Conservation (phyloP, 805 yeast species). For the Schizosaccharomyces pombe region ASM294v3 CU329670.1:4491001-4491500, state of each 20-base stretch:
- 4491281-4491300: not conserved
- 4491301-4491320: not conserved
- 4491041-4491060: too few relatives aligned
- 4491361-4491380: not conserved
- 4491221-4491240: not conserved
- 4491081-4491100: too few relatives aligned
- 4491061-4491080: too few relatives aligned
- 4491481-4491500: not conserved
- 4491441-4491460: not conserved
- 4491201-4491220: too few relatives aligned
- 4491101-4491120: too few relatives aligned
- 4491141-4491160: too few relatives aligned
- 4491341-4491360: not conserved
- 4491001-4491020: not conserved
- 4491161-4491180: too few relatives aligned
- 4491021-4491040: too few relatives aligned
- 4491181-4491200: too few relatives aligned
- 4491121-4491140: too few relatives aligned
- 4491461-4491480: not conserved
- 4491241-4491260: not conserved
- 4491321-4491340: not conserved
- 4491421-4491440: not conserved
- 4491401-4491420: not conserved
- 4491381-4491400: not conserved
- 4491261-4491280: not conserved